Conservation (phyloP, 495 filamentous ascomycete species). For the Penicillium waksmanii region DNA sequence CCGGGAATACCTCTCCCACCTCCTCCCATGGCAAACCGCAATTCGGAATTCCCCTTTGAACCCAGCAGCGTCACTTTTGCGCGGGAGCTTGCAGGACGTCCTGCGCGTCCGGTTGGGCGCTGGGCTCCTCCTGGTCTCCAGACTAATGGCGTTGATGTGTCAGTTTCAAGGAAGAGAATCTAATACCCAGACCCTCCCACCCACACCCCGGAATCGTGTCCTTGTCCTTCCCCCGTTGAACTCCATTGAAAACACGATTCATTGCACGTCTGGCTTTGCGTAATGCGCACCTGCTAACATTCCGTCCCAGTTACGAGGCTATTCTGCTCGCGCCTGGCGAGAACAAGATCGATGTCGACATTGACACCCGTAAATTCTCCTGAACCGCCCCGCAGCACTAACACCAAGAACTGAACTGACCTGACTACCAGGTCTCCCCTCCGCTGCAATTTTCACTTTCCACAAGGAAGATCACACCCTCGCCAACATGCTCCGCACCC, state of each 20-base stretch:
- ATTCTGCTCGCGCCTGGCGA: constrained; percentile 85
- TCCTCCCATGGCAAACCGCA: neutral
- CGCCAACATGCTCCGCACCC: constrained; percentile 81
- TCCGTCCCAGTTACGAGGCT: constrained; percentile 74
- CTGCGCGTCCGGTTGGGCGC: constrained; percentile 9
- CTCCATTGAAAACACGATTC: neutral
- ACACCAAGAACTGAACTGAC: constrained; percentile 20
- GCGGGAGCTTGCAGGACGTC: constrained; percentile 20
- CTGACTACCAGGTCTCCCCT: constrained; percentile 68
- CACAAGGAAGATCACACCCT: constrained; percentile 98
- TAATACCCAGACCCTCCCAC: neutral
- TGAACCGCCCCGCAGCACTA: no score
- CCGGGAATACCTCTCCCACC: neutral
- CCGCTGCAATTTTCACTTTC: constrained; percentile 84
- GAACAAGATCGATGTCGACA: constrained; percentile 85
- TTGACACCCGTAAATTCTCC: constrained; percentile 76
- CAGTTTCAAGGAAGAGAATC: constrained; percentile 13
- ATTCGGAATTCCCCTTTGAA: constrained; percentile 3
- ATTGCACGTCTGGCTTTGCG: neutral
- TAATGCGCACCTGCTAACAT: constrained; percentile 7
- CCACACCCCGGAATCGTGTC: neutral
- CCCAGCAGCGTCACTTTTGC: constrained; percentile 21
- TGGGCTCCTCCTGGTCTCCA: constrained; percentile 1
- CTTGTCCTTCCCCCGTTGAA: constrained; percentile 4
- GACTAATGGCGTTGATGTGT: constrained; percentile 17